Percentiles rank a stretch among this genome's conserved stretches.
These are phyloP conservation scores for Neofusicoccum laricinum DNA, from an alignment of 2,329 filamentous ascomycete genomes.

Conservation along the genomic window DNA sequence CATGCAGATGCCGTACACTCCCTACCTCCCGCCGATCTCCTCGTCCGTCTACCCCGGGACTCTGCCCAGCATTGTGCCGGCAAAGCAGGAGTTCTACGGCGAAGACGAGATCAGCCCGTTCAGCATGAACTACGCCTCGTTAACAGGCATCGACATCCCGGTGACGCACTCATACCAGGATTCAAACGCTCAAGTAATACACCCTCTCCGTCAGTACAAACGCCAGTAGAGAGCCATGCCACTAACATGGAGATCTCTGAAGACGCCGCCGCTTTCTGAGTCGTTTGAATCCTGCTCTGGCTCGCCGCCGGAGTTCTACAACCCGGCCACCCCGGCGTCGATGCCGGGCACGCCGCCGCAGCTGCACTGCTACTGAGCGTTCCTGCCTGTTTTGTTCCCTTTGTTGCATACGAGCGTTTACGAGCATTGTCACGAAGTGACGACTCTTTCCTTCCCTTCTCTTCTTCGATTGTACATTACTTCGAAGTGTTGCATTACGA, in stretches of 20 bases:
- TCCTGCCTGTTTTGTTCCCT: neutral
- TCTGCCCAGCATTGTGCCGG: constrained; percentile 60
- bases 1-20: constrained; percentile 46
- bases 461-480: constrained; percentile 12
- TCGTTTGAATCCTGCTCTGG: constrained; percentile 62
- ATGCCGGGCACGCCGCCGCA: constrained; percentile 69
- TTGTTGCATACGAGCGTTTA: constrained; percentile 14
- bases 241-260: constrained; percentile 19
- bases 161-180: constrained; percentile 62
- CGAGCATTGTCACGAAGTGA: constrained; percentile 12
- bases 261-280: constrained; percentile 77
- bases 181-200: constrained; percentile 73
- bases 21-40: constrained; percentile 52
- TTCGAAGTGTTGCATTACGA: constrained; percentile 1
- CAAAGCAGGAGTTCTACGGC: constrained; percentile 64
- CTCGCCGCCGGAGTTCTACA: constrained; percentile 41
- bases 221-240: constrained; percentile 20
- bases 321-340: constrained; percentile 68
- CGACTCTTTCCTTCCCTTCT: constrained; percentile 2
- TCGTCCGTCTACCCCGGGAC: constrained; percentile 49
- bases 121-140: constrained; percentile 66
- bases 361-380: constrained; percentile 30
- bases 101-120: constrained; percentile 62
- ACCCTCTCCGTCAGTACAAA: constrained; percentile 34
- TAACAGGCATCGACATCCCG: constrained; percentile 63